Percentiles rank a stretch among this genome's conserved stretches.
Conservation (phyloP, 1,284 basidiomycete species). For the Cystobasidium sp. region DNA sequence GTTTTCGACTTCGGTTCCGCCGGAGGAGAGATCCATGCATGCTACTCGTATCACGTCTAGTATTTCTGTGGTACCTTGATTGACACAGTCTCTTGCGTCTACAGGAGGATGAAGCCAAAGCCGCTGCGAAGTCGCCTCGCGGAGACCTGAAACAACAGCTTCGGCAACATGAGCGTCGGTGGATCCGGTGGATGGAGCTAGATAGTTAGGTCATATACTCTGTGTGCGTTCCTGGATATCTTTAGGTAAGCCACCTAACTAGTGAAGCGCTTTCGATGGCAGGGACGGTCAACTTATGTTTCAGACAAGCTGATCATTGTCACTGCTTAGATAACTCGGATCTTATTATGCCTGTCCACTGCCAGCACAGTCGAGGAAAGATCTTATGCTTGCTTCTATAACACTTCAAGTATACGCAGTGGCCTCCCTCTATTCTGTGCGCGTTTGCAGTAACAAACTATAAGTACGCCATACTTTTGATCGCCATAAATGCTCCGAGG, state of each 20-base stretch:
- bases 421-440: no score
- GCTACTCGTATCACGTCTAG: neutral
- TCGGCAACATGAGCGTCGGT: conserved; percentile 1
- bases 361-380: no score
- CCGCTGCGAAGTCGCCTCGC: conserved; percentile 11
- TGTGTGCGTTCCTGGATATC: neutral
- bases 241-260: neutral
- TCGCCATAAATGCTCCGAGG: no score
- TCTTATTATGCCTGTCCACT: no score
- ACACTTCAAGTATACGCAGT: no score
- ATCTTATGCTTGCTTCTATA: no score
- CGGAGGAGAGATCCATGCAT: neutral
- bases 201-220: neutral
- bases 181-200: conserved; percentile 12
- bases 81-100: neutral
- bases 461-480: no score
- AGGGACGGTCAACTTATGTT: no score
- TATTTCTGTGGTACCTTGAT: neutral
- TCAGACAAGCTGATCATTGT: no score
- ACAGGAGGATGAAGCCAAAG: conserved; percentile 17
- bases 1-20: no score
- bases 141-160: neutral
- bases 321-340: no score
- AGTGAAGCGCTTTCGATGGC: neutral
- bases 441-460: no score